These are phyloP conservation scores for Calamus simplicifolius DNA, from an alignment of 176 grass and related monocot species.

Conservation along the genomic window DNA sequence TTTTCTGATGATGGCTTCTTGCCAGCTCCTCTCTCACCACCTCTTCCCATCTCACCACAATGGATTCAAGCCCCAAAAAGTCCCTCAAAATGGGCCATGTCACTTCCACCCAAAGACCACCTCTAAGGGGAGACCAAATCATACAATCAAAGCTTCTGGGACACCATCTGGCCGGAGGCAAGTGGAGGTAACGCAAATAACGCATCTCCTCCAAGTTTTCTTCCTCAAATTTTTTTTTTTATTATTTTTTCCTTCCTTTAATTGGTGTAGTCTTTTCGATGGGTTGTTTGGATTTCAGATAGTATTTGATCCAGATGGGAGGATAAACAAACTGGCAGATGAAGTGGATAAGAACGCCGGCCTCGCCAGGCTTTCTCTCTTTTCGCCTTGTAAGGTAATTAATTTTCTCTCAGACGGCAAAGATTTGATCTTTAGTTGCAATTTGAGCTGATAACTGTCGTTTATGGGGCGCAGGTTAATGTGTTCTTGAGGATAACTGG, in stretches of 20 bases:
- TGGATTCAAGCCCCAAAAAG: conserved; percentile 1
- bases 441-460: background rate
- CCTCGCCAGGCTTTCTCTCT: conserved; percentile 74
- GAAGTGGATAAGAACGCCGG: conserved; percentile 58
- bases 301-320: conserved; percentile 57
- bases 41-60: conserved; percentile 26
- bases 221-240: background rate
- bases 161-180: conserved; percentile 43
- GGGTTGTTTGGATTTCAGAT: conserved; percentile 26
- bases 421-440: background rate
- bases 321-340: conserved; percentile 68
- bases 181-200: conserved; percentile 49
- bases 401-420: background rate
- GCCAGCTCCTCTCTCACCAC: conserved; percentile 56
- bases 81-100: conserved; percentile 14
- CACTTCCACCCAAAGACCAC: background rate
- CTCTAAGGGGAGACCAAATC: conserved; percentile 1
- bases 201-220: background rate
- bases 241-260: background rate
- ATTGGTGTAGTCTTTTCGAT: background rate
- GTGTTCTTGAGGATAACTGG: conserved; percentile 91
- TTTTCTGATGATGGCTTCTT: conserved; percentile 43
- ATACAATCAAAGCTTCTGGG: conserved; percentile 38
- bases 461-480: conserved; percentile 54
- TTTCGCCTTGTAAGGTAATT: conserved; percentile 92